Conservation (phyloP, 1,284 basidiomycete species). For the Termitomyces sp. region DNA sequence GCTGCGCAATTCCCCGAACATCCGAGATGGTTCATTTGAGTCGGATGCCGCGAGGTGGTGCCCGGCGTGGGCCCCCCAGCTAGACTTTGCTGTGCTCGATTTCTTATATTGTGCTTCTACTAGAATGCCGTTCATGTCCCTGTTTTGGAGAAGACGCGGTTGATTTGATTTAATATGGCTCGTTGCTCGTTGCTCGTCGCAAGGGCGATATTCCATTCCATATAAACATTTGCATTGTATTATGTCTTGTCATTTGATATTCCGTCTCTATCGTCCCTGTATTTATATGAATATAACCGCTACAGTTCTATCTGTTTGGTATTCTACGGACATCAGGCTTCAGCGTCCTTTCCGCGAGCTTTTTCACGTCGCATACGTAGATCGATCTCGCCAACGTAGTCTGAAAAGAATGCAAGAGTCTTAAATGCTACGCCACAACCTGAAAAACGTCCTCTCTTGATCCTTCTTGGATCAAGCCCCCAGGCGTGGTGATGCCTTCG, state of each 20-base stretch:
- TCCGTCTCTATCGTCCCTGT: background rate
- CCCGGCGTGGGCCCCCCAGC: background rate
- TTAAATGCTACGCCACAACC: background rate
- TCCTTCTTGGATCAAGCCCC: background rate
- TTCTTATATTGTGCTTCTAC: background rate
- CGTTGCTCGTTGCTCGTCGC: no score
- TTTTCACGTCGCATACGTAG: background rate
- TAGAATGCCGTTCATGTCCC: constrained; percentile 11
- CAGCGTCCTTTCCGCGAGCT: background rate
- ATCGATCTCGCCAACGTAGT: background rate
- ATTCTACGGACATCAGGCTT: background rate
- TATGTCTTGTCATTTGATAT: background rate
- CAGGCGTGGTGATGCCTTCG: background rate
- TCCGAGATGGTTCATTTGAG: constrained; percentile 1
- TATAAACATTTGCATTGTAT: background rate
- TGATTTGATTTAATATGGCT: no score
- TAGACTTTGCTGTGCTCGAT: background rate
- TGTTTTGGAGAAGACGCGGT: constrained; percentile 14
- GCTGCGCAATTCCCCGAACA: background rate
- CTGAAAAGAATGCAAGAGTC: background rate
- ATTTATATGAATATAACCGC: background rate
- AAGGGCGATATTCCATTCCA: no score
- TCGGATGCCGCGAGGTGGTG: constrained; percentile 1
- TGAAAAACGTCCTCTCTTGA: background rate
- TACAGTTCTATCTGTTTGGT: background rate